Conservation (phyloP, 73 alveolate genomes). For the Urostyla sp. region DNA sequence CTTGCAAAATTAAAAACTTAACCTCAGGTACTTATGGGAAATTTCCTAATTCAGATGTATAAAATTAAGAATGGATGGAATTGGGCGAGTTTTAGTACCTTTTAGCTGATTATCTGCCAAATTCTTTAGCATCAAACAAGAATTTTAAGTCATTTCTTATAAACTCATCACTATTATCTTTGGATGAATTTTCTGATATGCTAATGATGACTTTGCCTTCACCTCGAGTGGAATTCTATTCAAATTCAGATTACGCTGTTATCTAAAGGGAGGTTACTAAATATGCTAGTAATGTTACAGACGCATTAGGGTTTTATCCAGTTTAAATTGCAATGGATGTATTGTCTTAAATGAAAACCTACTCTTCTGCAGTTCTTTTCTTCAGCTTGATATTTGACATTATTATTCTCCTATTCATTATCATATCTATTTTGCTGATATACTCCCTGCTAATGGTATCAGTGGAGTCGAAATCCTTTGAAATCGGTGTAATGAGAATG, state of each 20-base stretch:
- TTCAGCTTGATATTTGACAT: constrained; percentile 82
- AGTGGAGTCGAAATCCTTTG: constrained; percentile 89
- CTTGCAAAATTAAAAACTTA: constrained; percentile 55
- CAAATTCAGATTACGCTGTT: constrained; percentile 69
- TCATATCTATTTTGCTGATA: constrained; percentile 79
- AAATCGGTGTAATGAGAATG: constrained; percentile 88
- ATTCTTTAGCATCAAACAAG: constrained; percentile 45
- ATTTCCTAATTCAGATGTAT: constrained; percentile 54
- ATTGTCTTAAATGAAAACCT: constrained; percentile 61
- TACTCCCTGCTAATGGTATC: constrained; percentile 83
- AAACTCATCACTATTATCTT: constrained; percentile 20
- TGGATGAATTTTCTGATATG: constrained; percentile 56
- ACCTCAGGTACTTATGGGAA: constrained; percentile 57
- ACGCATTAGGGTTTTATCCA: constrained; percentile 83
- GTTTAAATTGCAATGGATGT: constrained; percentile 67
- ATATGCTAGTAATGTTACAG: constrained; percentile 68
- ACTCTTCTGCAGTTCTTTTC: constrained; percentile 72
- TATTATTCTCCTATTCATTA: constrained; percentile 76
- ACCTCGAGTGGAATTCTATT: constrained; percentile 56
- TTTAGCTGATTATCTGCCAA: constrained; percentile 48
- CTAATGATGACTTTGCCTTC: constrained; percentile 61
- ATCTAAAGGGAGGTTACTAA: constrained; percentile 68
- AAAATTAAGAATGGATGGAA: constrained; percentile 45
- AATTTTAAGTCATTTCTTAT: constrained; percentile 39
- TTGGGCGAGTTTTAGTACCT: constrained; percentile 37